A percentile compares a stretch with the other conserved stretches of the same genome.
phyloP scores from a whole-genome alignment of 2,329 filamentous ascomycete genomes.

The Amauroascus niger region DNA sequence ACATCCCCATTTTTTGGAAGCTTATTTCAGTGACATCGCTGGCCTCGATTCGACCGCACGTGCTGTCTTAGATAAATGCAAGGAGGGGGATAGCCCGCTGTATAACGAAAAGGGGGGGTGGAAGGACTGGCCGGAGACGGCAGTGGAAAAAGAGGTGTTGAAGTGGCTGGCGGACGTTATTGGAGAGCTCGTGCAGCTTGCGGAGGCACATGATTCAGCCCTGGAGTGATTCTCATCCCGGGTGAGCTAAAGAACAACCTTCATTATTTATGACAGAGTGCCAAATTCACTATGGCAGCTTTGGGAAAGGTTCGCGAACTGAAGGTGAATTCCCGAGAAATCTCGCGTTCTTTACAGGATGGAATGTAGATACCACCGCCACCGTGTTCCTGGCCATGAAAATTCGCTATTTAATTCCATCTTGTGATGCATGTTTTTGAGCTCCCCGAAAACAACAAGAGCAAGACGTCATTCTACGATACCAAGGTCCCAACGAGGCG shows the following conservation, averaged over 20 bases:
- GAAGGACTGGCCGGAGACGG: neutral
- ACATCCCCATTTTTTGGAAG: conserved; percentile 19
- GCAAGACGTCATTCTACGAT: conserved; percentile 7
- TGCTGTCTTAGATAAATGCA: conserved; percentile 4
- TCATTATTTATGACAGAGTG: no score
- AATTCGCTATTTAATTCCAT: no score
- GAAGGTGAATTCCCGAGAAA: no score
- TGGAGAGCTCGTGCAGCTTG: neutral
- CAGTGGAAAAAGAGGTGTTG: neutral
- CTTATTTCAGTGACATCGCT: conserved; percentile 19
- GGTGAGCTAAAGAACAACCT: no score
- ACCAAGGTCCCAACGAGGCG: neutral
- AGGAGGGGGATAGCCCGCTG: conserved; percentile 1
- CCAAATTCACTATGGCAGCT: no score
- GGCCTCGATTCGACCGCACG: conserved; percentile 13
- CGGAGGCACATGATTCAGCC: neutral
- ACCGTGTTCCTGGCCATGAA: no score
- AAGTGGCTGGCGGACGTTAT: neutral
- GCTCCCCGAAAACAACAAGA: neutral
- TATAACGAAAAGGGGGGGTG: neutral
- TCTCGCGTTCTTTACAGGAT: no score
- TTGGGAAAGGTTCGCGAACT: no score
- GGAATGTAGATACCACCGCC: no score
- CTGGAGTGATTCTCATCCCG: no score
- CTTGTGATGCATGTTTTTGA: no score